Evolutionary conservation across 306 rosid species (phyloP).

Genomic region (Gleditsia sinensis): DNA sequence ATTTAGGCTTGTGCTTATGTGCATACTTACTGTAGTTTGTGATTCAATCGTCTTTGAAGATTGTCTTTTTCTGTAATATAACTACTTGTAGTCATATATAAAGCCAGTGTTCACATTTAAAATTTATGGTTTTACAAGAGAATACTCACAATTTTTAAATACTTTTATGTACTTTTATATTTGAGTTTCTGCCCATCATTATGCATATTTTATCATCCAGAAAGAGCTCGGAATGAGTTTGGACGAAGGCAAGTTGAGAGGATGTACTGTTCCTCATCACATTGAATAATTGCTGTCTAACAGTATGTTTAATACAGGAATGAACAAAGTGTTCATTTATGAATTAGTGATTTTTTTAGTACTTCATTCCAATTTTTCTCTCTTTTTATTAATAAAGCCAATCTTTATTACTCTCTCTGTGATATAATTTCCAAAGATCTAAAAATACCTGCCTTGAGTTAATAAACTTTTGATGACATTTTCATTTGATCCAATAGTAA

Average conservation of each 20-base stretch:
- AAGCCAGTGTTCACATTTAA: slow-evolving; percentile 2
- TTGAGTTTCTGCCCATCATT: slow-evolving; percentile 15
- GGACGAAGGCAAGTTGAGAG: neutral
- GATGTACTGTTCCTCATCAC: neutral
- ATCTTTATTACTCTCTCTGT: neutral
- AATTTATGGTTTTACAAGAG: slow-evolving; percentile 5
- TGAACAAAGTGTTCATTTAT: neutral
- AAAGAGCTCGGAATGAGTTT: neutral
- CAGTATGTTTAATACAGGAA: neutral
- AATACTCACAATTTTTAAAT: neutral
- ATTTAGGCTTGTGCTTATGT: neutral
- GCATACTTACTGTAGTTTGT: neutral
- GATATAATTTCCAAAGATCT: slow-evolving; percentile 1
- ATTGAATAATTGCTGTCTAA: slow-evolving; percentile 8
- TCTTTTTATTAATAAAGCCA: neutral
- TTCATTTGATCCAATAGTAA: slow-evolving; percentile 5
- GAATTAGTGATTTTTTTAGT: neutral
- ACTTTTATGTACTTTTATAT: neutral
- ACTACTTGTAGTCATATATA: neutral
- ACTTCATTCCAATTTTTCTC: neutral
- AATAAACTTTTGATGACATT: neutral
- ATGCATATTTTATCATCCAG: slow-evolving; percentile 2
- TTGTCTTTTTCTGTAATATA: slow-evolving; percentile 12
- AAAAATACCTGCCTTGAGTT: neutral
- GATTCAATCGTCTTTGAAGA: neutral